phyloP scores from a whole-genome alignment of 1,284 basidiomycete species.

The Moesziomyces antarcticus region DNA sequence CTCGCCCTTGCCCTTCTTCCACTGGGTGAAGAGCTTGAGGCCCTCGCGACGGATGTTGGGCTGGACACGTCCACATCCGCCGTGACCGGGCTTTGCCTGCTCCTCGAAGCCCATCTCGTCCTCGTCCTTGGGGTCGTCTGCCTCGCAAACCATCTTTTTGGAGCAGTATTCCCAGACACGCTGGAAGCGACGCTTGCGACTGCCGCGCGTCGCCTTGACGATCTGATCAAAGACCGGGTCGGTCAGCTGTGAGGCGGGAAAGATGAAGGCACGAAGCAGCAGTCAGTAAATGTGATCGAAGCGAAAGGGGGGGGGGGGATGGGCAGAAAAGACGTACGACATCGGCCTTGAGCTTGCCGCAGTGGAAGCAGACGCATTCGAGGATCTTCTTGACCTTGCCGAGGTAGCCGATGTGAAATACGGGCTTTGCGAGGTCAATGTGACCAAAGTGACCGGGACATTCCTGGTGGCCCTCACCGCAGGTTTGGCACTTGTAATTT shows the following conservation, averaged over 20 bases:
- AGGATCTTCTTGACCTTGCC: conserved; percentile 99
- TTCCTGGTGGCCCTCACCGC: conserved; percentile 77
- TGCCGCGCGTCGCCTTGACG: conserved; percentile 57
- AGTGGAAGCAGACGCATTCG: conserved; percentile 98
- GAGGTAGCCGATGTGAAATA: conserved; percentile 97
- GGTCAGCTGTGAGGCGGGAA: conserved; percentile 28
- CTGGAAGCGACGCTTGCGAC: conserved; percentile 63
- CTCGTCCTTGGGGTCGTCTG: conserved; percentile 72
- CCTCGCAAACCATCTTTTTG: conserved; percentile 72
- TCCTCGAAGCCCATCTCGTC: conserved; percentile 62
- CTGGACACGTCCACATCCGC: conserved; percentile 93
- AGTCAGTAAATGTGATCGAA: background rate
- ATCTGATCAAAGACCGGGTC: conserved; percentile 64
- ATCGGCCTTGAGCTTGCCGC: conserved; percentile 96
- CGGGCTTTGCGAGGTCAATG: conserved; percentile 94
- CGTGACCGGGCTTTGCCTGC: conserved; percentile 75
- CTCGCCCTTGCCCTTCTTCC: conserved; percentile 91
- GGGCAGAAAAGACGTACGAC: conserved; percentile 35
- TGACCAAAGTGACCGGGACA: conserved; percentile 97
- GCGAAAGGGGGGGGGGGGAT: background rate
- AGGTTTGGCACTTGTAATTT: conserved; percentile 99
- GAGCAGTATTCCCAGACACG: conserved; percentile 66
- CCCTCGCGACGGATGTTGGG: conserved; percentile 94
- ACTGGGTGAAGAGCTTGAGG: conserved; percentile 93
- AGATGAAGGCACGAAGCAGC: background rate